These are phyloP conservation scores for Piper betle DNA, from an alignment of 164 flowering plant genomes.

Conservation along the genomic window DNA sequence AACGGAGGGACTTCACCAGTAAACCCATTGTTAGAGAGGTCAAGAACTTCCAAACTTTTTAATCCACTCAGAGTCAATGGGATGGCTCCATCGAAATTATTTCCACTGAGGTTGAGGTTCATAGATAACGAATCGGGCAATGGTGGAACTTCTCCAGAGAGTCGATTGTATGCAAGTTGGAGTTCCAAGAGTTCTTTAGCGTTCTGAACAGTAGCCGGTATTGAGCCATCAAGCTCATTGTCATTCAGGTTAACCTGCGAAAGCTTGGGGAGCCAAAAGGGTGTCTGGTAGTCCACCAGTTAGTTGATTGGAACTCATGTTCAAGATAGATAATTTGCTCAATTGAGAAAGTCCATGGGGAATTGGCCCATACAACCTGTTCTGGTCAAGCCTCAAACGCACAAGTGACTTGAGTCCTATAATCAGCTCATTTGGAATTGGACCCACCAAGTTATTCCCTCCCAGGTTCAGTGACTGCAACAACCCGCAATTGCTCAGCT, in stretches of 20 bases:
- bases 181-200: conserved; percentile 34
- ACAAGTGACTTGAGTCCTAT: conserved; percentile 31
- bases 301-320: conserved; percentile 42
- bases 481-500: conserved; percentile 30
- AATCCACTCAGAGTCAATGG: conserved; percentile 22
- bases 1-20: conserved; percentile 39
- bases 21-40: conserved; percentile 49
- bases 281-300: conserved; percentile 42
- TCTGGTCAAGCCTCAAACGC: conserved; percentile 39
- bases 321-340: conserved; percentile 21
- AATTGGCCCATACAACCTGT: conserved; percentile 37
- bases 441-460: conserved; percentile 31
- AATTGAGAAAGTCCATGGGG: conserved; percentile 27
- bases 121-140: no score
- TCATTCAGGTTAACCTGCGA: conserved; percentile 25
- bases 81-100: conserved; percentile 42
- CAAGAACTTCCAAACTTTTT: conserved; percentile 33
- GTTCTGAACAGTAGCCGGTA: conserved; percentile 26
- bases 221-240: conserved; percentile 41
- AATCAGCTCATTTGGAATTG: conserved; percentile 35
- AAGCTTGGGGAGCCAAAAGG: conserved; percentile 26
- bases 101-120: conserved; percentile 63
- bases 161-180: conserved; percentile 41
- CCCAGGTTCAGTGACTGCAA: conserved; percentile 47
- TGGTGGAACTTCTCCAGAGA: conserved; percentile 35